Conservation (phyloP, 495 filamentous ascomycete species). For the Lentithecium fluviatile region DNA sequence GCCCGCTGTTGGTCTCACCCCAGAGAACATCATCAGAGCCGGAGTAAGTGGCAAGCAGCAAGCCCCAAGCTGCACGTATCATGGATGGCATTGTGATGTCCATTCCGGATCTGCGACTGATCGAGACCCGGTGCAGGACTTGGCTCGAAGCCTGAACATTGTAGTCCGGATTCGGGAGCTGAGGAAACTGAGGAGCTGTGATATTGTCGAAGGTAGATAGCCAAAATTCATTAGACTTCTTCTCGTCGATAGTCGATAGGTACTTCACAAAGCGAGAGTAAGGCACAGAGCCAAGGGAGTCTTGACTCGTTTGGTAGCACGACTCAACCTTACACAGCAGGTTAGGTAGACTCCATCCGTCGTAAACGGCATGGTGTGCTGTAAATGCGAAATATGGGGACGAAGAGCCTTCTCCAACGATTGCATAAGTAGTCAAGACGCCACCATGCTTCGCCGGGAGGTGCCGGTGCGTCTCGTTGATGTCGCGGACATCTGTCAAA, state of each 20-base stretch:
- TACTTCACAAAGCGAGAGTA: slow-evolving; percentile 29
- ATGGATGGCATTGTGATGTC: slow-evolving; percentile 46
- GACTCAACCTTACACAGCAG: slow-evolving; percentile 19
- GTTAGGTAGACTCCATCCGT: slow-evolving; percentile 55
- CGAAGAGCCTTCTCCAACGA: slow-evolving; percentile 14
- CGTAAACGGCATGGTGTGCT: slow-evolving; percentile 67
- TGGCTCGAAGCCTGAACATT: slow-evolving; percentile 21
- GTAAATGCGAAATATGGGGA: slow-evolving; percentile 43
- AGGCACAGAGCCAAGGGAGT: neutral
- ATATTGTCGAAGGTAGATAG: slow-evolving; percentile 9
- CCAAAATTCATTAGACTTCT: slow-evolving; percentile 28
- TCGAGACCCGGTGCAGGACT: slow-evolving; percentile 2
- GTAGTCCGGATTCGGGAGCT: slow-evolving; percentile 21
- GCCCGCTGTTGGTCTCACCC: slow-evolving; percentile 56
- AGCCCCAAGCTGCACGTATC: slow-evolving; percentile 45
- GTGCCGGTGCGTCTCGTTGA: slow-evolving; percentile 15
- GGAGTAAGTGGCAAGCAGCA: slow-evolving; percentile 25
- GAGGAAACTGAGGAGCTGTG: slow-evolving; percentile 28
- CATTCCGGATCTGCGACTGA: slow-evolving; percentile 9
- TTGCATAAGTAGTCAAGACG: slow-evolving; percentile 21
- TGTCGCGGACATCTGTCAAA: slow-evolving; percentile 16
- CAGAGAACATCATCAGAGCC: slow-evolving; percentile 32
- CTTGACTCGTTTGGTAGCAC: slow-evolving; percentile 5
- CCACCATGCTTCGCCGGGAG: slow-evolving; percentile 20
- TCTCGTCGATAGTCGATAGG: slow-evolving; percentile 15